Conservation (phyloP, 257 asterid genomes). For the Petunia secreta region DNA sequence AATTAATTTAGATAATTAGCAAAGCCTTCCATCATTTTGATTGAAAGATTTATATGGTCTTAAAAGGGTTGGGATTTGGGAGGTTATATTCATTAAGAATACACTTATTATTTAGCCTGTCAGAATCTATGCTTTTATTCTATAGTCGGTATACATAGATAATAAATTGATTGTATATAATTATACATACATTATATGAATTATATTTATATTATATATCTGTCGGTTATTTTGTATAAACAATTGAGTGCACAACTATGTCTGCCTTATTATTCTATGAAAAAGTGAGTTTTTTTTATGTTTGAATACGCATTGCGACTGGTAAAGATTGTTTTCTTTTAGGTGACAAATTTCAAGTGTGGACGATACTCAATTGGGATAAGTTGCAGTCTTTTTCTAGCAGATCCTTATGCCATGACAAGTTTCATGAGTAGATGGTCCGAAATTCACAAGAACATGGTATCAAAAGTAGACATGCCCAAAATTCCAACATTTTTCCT, state of each 20-base stretch:
- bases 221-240: too few species aligned
- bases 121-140: background rate
- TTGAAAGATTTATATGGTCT: background rate
- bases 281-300: too few species aligned
- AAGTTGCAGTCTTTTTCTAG: slow-evolving; percentile 64
- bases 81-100: background rate
- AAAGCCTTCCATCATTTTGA: too few species aligned
- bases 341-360: slow-evolving; percentile 76
- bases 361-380: slow-evolving; percentile 77
- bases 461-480: slow-evolving; percentile 29
- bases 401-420: slow-evolving; percentile 57
- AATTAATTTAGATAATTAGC: too few species aligned
- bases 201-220: too few species aligned
- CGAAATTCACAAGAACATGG: slow-evolving; percentile 38
- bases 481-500: slow-evolving; percentile 54
- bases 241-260: too few species aligned
- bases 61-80: background rate
- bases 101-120: background rate
- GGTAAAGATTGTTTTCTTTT: background rate
- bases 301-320: too few species aligned
- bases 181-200: too few species aligned
- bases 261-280: too few species aligned
- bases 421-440: slow-evolving; percentile 60
- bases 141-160: background rate
- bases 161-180: too few species aligned